phyloP scores from a whole-genome alignment of 2,329 filamentous ascomycete species.

The Capronia coronata region DNA sequence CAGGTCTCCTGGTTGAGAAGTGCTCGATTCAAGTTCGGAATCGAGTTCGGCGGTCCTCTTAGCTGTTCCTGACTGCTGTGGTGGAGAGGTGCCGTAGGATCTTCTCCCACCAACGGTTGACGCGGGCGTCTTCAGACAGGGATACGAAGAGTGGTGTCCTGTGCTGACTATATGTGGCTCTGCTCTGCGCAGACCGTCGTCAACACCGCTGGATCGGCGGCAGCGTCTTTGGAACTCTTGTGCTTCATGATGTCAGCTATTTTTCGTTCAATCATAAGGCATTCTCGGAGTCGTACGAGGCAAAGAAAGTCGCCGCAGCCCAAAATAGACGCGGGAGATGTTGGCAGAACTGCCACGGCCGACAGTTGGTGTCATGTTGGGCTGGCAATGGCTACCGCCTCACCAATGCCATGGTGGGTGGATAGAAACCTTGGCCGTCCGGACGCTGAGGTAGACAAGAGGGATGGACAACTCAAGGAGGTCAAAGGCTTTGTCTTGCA shows the following conservation, averaged over 20 bases:
- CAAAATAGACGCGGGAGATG: background rate
- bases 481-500: no score
- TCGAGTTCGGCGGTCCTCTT: background rate
- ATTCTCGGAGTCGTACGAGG: background rate
- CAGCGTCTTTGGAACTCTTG: constrained; percentile 2
- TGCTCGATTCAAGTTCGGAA: background rate
- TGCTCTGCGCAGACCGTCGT: background rate
- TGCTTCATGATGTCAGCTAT: background rate
- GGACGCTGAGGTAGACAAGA: no score
- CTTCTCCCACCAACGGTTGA: background rate
- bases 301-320: background rate
- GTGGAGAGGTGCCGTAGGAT: no score
- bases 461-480: background rate
- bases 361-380: background rate
- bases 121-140: no score
- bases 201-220: background rate
- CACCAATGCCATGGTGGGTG: background rate
- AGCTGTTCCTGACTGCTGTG: background rate
- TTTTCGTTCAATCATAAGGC: background rate
- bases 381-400: background rate
- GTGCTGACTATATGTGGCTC: background rate
- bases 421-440: no score
- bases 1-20: constrained; percentile 10
- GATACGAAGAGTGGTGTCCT: background rate
- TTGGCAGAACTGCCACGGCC: background rate